Base-by-base conservation (phyloP, 2,329 filamentous ascomycete genomes). In the Alternaria alternata region DNA sequence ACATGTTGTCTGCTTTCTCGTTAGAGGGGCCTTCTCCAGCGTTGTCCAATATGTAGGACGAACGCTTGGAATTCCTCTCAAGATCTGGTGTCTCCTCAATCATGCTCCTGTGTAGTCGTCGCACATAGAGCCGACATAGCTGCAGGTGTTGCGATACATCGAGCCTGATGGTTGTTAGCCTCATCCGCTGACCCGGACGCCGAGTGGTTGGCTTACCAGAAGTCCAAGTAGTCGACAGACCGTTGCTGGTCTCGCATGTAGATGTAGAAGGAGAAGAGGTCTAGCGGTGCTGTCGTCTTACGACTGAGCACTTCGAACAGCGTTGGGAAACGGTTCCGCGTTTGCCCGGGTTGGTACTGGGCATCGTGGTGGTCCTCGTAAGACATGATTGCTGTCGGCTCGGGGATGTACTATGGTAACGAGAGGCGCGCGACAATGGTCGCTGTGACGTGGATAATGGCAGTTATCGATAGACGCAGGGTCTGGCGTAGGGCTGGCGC, bases 101-200 rank as follows among this genome's bases (percentile, higher is more conserved):
- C 63, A 98, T 93, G 24, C 94, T 98, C 66, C 95, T 87, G 68
- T 95, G 91, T 55, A 99, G 86, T 80, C 97, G 94, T 74, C 95
- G 92, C 20, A 99, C 95, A 82, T 97, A 99, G 80, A 98, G 93
- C 51, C 96, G 91, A 78, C 92, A 99, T 58, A 99, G 86, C 22
- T 94, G 97, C 90, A 98, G 97, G 81, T 99, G 95, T 78, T 99
- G 95, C 16, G 95, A 94, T 61, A 99, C 95, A 89, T 99, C 95
- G 71, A 99, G 93, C 95, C 94, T 98, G 72, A 28, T 22, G 14
- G n/a, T 41, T 53, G 55, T 78, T 66, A 79, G 75, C 38, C 11
- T 38, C 9, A 51, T 9, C 5, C 55, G n/a, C 30, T 32, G 43
- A 16, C 26, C 34, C 14, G 6, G 14, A 32, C 11, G 18, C 16